Conservation (phyloP, 768 basidiomycete genomes). For the Agrocybe pediades region DNA sequence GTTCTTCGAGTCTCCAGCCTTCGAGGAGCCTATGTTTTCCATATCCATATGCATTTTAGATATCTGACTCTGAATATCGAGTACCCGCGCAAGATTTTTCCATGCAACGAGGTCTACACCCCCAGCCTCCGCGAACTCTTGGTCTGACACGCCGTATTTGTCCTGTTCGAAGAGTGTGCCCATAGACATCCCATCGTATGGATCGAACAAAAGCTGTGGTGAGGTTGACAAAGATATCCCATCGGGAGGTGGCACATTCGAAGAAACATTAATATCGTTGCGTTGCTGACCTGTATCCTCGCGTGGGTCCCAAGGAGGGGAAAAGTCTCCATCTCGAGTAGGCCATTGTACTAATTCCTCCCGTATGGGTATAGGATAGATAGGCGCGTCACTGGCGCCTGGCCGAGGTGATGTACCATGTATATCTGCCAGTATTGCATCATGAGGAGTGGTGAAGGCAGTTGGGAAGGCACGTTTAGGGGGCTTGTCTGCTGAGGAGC, state of each 20-base stretch:
- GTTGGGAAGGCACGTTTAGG: conserved; percentile 19
- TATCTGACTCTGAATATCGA: conserved; percentile 72
- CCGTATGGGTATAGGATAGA: conserved; percentile 10
- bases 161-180: conserved; percentile 26
- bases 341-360: conserved; percentile 11
- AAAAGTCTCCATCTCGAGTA: conserved; percentile 10
- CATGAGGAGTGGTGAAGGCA: conserved; percentile 57
- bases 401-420: conserved; percentile 29
- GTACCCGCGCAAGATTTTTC: conserved; percentile 67
- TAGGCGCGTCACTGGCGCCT: conserved; percentile 11
- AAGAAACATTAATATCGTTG: neutral
- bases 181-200: conserved; percentile 29
- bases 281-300: conserved; percentile 10
- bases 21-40: conserved; percentile 59
- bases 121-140: conserved; percentile 3
- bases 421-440: conserved; percentile 58
- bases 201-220: conserved; percentile 25
- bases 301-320: neutral
- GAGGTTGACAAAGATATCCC: neutral
- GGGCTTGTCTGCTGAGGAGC: conserved; percentile 20
- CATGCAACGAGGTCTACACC: conserved; percentile 41
- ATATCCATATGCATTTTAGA: conserved; percentile 74
- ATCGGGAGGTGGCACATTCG: conserved; percentile 2
- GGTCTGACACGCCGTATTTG: no score
- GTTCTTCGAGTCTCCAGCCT: conserved; percentile 34